Conservation (phyloP, 257 asterid genomes). For the Solanum peruvianum region DNA sequence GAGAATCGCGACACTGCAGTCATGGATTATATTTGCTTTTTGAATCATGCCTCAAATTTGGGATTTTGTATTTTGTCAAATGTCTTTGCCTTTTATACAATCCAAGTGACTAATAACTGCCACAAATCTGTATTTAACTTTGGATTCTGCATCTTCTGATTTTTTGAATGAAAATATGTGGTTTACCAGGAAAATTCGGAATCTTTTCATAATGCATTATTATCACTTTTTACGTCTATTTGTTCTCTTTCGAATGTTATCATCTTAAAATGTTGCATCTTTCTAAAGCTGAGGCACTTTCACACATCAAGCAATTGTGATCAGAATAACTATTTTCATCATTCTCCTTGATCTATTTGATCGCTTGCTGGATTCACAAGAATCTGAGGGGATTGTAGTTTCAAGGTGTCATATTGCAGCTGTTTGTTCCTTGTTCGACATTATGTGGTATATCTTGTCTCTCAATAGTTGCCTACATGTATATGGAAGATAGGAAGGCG, state of each 20-base stretch:
- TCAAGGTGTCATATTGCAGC: background rate
- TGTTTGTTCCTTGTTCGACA: background rate
- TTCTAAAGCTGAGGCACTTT: background rate
- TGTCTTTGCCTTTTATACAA: background rate
- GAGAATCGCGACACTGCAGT: background rate
- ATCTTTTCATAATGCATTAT: background rate
- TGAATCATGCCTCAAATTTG: background rate
- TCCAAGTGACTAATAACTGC: background rate
- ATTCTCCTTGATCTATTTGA: background rate
- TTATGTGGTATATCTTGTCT: background rate
- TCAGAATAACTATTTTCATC: background rate
- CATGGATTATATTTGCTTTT: background rate
- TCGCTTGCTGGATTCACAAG: background rate
- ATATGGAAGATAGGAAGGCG: background rate
- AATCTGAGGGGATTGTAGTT: background rate
- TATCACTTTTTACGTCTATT: background rate
- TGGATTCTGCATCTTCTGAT: background rate
- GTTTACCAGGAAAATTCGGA: background rate
- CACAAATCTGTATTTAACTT: background rate
- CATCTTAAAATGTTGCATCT: background rate
- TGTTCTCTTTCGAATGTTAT: background rate
- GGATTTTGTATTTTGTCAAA: background rate
- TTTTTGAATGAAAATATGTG: background rate
- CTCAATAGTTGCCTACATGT: background rate
- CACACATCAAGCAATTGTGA: background rate